A percentile compares a stretch with the other conserved stretches of the same genome.
phyloP scores from a whole-genome alignment of 257 asterid genomes.

The Datura wrightii region DNA sequence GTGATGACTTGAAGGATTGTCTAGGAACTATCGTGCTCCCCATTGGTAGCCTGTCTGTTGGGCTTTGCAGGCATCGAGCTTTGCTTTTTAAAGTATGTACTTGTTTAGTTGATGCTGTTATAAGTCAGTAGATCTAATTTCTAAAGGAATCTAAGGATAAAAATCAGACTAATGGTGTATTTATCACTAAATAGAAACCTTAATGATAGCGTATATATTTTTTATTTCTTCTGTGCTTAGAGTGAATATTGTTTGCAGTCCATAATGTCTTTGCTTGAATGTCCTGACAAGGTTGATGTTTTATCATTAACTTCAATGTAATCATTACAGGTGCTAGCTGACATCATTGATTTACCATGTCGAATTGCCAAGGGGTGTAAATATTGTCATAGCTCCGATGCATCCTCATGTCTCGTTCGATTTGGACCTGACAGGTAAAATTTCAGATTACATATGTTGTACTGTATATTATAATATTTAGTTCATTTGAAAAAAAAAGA shows the following conservation, averaged over 20 bases:
- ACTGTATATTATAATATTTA: not conserved
- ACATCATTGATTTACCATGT: constrained; percentile 87
- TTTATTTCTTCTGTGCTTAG: not conserved
- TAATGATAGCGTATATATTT: not conserved
- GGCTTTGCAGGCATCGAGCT: constrained; percentile 87
- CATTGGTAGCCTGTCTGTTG: constrained; percentile 76
- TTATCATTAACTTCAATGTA: constrained; percentile 33
- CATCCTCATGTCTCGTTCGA: constrained; percentile 94
- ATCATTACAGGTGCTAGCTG: constrained; percentile 86
- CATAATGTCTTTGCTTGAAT: not conserved
- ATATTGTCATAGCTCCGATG: constrained; percentile 76
- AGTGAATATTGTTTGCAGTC: not conserved
- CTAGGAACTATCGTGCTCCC: constrained; percentile 85
- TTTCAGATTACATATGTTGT: constrained; percentile 28
- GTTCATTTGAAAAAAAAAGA: not conserved
- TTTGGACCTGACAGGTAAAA: constrained; percentile 85
- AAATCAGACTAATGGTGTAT: not conserved
- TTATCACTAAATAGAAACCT: constrained; percentile 21
- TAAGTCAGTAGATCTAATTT: not conserved
- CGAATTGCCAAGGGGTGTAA: constrained; percentile 97
- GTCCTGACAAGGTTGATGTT: constrained; percentile 9
- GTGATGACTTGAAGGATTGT: constrained; percentile 78
- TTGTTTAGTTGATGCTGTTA: not conserved
- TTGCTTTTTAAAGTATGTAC: constrained; percentile 84
- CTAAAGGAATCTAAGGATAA: constrained; percentile 6